Base-by-base conservation (phyloP, 2,329 filamentous ascomycete species). In the Calonectria pseudoturangicola region DNA sequence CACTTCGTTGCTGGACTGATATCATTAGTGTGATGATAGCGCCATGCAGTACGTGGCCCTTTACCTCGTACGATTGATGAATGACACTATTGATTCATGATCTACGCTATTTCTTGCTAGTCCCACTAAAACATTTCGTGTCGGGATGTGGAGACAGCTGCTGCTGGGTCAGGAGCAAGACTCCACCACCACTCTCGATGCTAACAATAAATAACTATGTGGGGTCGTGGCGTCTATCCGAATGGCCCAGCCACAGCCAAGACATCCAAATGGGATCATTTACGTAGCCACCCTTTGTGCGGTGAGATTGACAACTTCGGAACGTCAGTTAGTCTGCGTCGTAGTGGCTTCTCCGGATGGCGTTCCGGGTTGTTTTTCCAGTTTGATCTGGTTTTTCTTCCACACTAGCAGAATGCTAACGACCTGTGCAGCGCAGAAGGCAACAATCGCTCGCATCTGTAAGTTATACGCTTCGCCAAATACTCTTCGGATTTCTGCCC, bases 381-480 rank as follows among this genome's bases (percentile, higher is more conserved):
- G 21, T 13, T 30, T 41, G 18, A 63, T 45, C 13, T 63, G 58
- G 7, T 63, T 30, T 36, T n/a, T 63, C 25, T 63, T 63, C 58
- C 58, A 63, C 8, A 63, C 58, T 1, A 63, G 58, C 25, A 63
- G 5, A 16, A 63, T 63, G 36, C n/a, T 27, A 8, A 62, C 6
- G 15, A 62, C 25, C 5, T 63, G 58, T 25, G 39, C 58, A 13
- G 39, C 58, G 27, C 58, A 63, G 15, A 63, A 63, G 25, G 58
- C 58, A 63, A 45, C 25, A 18, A 28, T 21, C 13, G 25, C 58
- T 4, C 58, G 58, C 58, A 45, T 63, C 39, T 63, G 58, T 25
- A 63, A 2, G 13, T 63, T 63, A 25, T 63, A 63, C 4, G 58
- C 58, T 1, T 43, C 41, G 25, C 58, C 58, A 45, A 63, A 63